A percentile compares a stretch with the other conserved stretches of the same genome.
phyloP scores from a whole-genome alignment of 2,329 filamentous ascomycete genomes.

The Ophiosphaerella narmari region DNA sequence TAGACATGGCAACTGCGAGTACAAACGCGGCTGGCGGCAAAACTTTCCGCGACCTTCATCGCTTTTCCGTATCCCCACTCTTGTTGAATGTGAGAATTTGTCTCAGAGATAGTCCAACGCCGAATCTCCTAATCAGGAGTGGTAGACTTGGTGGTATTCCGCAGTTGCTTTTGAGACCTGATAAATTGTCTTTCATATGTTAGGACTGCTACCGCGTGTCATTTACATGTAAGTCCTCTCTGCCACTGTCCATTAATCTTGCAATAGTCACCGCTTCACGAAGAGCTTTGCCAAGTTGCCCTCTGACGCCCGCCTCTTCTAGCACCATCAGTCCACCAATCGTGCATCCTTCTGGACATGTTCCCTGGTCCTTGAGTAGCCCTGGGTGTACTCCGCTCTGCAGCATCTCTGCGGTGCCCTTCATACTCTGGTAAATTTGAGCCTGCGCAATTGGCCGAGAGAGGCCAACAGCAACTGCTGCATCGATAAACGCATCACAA shows the following conservation, averaged over 20 bases:
- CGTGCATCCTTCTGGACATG: constrained; percentile 38
- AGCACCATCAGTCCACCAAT: constrained; percentile 42
- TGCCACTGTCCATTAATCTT: constrained; percentile 45
- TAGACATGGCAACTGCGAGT: too few species aligned
- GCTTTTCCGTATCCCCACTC: too few species aligned
- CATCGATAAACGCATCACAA: constrained; percentile 38
- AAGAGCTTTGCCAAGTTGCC: constrained; percentile 42
- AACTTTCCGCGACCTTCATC: too few species aligned
- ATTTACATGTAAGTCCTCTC: constrained; percentile 46
- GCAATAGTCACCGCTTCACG: constrained; percentile 56
- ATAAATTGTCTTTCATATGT: neutral
- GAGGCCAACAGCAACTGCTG: constrained; percentile 34
- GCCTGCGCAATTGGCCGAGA: constrained; percentile 29
- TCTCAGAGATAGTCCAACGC: too few species aligned
- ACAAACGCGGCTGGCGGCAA: too few species aligned
- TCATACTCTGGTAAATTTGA: constrained; percentile 41
- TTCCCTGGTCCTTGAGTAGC: constrained; percentile 35
- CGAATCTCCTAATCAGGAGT: too few species aligned
- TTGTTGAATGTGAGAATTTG: too few species aligned
- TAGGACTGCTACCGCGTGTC: constrained; percentile 40
- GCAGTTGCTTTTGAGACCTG: too few species aligned
- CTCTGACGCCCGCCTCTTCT: constrained; percentile 37
- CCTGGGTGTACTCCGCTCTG: constrained; percentile 35
- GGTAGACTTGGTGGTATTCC: too few species aligned
- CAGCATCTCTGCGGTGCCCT: constrained; percentile 35